Base-by-base conservation (phyloP, 768 basidiomycete genomes). In the Termitomyces sp. region DNA sequence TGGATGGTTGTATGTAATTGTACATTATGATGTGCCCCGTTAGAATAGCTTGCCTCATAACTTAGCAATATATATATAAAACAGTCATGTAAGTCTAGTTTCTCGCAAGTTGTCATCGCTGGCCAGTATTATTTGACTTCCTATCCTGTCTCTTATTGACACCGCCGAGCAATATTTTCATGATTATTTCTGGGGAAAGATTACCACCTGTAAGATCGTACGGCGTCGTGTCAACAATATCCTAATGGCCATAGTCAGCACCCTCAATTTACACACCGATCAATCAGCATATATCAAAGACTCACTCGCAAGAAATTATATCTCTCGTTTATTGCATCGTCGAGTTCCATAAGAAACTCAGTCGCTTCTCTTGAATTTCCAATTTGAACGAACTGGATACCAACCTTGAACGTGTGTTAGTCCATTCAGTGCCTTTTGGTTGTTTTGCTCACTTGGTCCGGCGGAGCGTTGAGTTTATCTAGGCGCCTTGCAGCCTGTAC, bases 351-450 rank as follows among this genome's bases (percentile, higher is more conserved):
- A 46, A 83, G 73, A 62, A 67, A 86, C 71, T 3, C 75, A 62
- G 46, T 84, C 73, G 58, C 65, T 36, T 56, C 66, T 62, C 65
- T 68, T 60, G 37, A 46, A 10, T 80, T 67, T 5, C 88, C 88
- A 36, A 91, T 81, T 67, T 90, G 89, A 1, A 91, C 79, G 51
- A 91, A 87, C 61, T 88, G 86, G 27, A 88, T 79, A 0, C 87
- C 85, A 18, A 88, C 73, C 79, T 88, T 65, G 1, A 37, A 31
- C 10, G 26, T 54, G 24, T 55, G 43, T 43, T 7, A 32, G 13
- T 43, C 7, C 7, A 44, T 20, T 44, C 16, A 32, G 22, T 27
- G 10, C n/a, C 18, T 27, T n/a, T 7, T 29, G 26, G 47, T 39
- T 26, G 10, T 12, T 4, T 37, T 29, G 58, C 57, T 55, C 8